Percentiles rank a stretch among this genome's conserved stretches.
Conservation (phyloP, 2,329 filamentous ascomycete genomes). For the Colletotrichum coccodes region DNA sequence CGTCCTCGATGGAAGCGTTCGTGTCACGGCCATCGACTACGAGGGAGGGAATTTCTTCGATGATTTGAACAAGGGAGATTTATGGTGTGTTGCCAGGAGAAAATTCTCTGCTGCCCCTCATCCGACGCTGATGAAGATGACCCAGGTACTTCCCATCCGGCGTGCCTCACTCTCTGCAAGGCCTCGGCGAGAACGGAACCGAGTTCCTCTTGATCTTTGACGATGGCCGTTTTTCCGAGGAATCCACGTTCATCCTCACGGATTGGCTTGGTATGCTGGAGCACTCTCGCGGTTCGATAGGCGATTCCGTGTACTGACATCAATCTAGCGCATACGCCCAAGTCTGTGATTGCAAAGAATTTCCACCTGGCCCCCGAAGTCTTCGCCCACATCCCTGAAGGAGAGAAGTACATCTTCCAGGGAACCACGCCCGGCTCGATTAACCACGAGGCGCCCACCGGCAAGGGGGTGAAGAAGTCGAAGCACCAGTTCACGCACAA, state of each 20-base stretch:
- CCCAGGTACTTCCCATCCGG: slow-evolving; percentile 76
- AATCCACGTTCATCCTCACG: slow-evolving; percentile 77
- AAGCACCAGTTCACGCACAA: slow-evolving; percentile 76
- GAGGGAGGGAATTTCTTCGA: slow-evolving; percentile 83
- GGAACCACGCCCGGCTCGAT: slow-evolving; percentile 73
- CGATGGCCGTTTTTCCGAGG: slow-evolving; percentile 62
- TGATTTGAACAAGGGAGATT: slow-evolving; percentile 76
- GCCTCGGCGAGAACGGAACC: slow-evolving; percentile 38
- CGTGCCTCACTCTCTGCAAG: slow-evolving; percentile 77
- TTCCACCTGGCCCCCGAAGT: slow-evolving; percentile 78
- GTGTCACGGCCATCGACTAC: slow-evolving; percentile 78
- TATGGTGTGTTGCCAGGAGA: slow-evolving; percentile 59
- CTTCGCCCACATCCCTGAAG: slow-evolving; percentile 73
- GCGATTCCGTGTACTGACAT: not conserved
- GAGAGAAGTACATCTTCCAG: slow-evolving; percentile 82
- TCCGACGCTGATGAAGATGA: not conserved
- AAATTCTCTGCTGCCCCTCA: too few species aligned
- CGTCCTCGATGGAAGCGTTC: slow-evolving; percentile 75
- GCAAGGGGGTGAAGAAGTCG: slow-evolving; percentile 72
- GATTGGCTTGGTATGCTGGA: slow-evolving; percentile 72
- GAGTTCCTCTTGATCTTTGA: slow-evolving; percentile 57
- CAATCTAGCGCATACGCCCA: slow-evolving; percentile 71
- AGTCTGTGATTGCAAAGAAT: slow-evolving; percentile 78
- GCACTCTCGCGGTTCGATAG: not conserved
- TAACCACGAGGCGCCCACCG: slow-evolving; percentile 70